Evolutionary conservation across 2,329 filamentous ascomycete species (phyloP).

Genomic region (Dactylonectria macrodidyma): DNA sequence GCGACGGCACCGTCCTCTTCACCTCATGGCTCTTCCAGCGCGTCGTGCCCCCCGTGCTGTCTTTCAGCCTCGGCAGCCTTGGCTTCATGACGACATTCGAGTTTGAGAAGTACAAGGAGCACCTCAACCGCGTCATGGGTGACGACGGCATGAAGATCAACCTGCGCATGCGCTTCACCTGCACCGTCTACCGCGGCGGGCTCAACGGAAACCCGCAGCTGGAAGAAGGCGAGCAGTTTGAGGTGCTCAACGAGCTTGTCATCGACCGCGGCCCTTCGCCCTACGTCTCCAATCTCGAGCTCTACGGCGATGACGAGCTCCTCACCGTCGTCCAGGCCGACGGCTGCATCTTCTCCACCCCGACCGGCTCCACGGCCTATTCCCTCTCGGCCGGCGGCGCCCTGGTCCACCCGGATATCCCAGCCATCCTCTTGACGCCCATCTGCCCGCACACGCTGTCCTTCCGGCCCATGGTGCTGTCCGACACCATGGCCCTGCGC

Average conservation of each 20-base stretch:
- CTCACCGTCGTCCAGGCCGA: constrained; percentile 97
- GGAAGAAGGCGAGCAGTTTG: constrained; percentile 94
- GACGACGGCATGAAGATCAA: constrained; percentile 97
- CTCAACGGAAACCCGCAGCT: constrained; percentile 70
- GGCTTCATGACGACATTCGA: constrained; percentile 93
- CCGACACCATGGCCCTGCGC: constrained; percentile 92
- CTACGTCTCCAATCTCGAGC: constrained; percentile 96
- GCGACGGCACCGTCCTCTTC: constrained; percentile 89
- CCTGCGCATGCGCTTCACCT: constrained; percentile 98
- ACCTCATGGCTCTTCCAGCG: constrained; percentile 95
- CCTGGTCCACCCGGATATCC: constrained; percentile 96
- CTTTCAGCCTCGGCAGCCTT: constrained; percentile 86
- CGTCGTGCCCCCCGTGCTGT: constrained; percentile 86
- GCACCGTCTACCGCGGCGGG: constrained; percentile 89
- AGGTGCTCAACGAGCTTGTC: constrained; percentile 98
- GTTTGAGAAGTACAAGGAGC: constrained; percentile 88
- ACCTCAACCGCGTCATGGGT: constrained; percentile 92
- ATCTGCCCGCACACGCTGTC: constrained; percentile 98
- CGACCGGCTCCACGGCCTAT: constrained; percentile 95
- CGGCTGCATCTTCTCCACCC: constrained; percentile 97
- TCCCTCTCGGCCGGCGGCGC: constrained; percentile 96
- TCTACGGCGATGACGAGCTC: constrained; percentile 95
- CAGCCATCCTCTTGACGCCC: constrained; percentile 94
- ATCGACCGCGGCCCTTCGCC: constrained; percentile 97
- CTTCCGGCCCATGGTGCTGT: constrained; percentile 98